A percentile compares a stretch with the other conserved stretches of the same genome.
phyloP scores from a whole-genome alignment of 805 yeast genomes.

The Myxozyma udenii region DNA sequence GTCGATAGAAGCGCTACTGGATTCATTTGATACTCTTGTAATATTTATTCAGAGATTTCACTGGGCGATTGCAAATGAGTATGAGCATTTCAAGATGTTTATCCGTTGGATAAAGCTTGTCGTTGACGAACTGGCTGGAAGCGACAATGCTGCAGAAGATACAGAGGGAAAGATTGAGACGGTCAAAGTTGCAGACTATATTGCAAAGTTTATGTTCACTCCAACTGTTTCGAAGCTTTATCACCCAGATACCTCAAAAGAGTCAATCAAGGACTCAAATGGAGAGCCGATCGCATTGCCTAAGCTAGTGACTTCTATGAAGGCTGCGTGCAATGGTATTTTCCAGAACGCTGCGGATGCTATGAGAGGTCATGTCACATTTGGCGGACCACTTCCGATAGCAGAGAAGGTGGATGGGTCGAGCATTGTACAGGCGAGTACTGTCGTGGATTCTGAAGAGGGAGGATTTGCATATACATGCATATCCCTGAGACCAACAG shows the following conservation, averaged over 20 bases:
- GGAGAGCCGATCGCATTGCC: conserved; percentile 2
- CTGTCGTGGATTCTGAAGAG: background rate
- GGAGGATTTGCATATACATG: background rate
- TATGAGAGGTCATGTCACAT: conserved; percentile 21
- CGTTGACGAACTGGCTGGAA: conserved; percentile 8
- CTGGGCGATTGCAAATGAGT: conserved; percentile 24
- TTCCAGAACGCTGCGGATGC: conserved; percentile 23
- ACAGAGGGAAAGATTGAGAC: conserved; percentile 16
- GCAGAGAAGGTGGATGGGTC: background rate
- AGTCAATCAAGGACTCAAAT: background rate
- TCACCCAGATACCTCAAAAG: background rate
- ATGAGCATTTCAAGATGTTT: conserved; percentile 17
- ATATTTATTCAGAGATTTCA: conserved; percentile 9
- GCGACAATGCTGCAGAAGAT: conserved; percentile 8
- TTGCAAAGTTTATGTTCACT: conserved; percentile 7
- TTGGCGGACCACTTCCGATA: conserved; percentile 16
- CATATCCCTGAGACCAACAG: background rate
- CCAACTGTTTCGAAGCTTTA: conserved; percentile 9
- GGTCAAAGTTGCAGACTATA: conserved; percentile 16
- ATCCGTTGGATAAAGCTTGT: conserved; percentile 24
- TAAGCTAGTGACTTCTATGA: conserved; percentile 1
- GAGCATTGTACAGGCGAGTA: conserved; percentile 1
- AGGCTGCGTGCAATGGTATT: conserved; percentile 3
- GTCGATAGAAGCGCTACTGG: conserved; percentile 16
- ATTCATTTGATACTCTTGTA: conserved; percentile 13